These are phyloP conservation scores for Globisporangium polare DNA, from an alignment of 352 stramenopile genomes.

Conservation along the genomic window DNA sequence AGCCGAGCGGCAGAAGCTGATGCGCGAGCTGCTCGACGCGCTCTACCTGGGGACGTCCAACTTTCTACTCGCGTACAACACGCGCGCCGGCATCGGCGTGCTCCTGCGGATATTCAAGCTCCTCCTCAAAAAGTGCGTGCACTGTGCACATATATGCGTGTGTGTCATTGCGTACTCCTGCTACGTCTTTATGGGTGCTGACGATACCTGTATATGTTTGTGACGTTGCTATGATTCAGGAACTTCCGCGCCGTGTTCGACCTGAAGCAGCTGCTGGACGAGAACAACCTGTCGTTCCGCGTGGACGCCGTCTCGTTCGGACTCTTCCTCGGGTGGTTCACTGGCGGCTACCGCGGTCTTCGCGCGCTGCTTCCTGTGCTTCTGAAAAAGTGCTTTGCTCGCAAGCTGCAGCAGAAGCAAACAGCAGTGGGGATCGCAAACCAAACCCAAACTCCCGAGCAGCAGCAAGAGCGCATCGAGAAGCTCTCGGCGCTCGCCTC, in stretches of 20 bases:
- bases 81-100: constrained; percentile 70
- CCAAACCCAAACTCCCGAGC: too few species aligned
- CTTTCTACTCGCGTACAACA: constrained; percentile 87
- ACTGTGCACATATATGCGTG: too few species aligned
- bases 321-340: constrained; percentile 85
- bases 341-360: constrained; percentile 67
- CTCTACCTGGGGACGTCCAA: constrained; percentile 75
- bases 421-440: too few species aligned
- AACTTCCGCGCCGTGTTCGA: constrained; percentile 49
- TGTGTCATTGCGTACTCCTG: too few species aligned
- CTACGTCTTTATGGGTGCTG: too few species aligned
- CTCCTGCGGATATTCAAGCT: constrained; percentile 70
- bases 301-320: constrained; percentile 83
- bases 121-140: constrained; percentile 41
- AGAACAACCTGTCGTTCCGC: constrained; percentile 73
- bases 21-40: constrained; percentile 59
- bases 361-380: constrained; percentile 47
- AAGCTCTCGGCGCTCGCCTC: constrained; percentile 49
- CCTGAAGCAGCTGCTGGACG: constrained; percentile 62
- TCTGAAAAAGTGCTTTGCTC: constrained; percentile 27
- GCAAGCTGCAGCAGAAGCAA: too few species aligned
- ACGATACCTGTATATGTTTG: too few species aligned
- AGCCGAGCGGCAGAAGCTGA: constrained; percentile 32
- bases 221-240: too few species aligned
- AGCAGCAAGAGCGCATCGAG: constrained; percentile 28